Percentiles rank a stretch among this genome's conserved stretches.
These are phyloP conservation scores for Diaporthe nobilis DNA, from an alignment of 2,329 filamentous ascomycete genomes.

Conservation along the genomic window DNA sequence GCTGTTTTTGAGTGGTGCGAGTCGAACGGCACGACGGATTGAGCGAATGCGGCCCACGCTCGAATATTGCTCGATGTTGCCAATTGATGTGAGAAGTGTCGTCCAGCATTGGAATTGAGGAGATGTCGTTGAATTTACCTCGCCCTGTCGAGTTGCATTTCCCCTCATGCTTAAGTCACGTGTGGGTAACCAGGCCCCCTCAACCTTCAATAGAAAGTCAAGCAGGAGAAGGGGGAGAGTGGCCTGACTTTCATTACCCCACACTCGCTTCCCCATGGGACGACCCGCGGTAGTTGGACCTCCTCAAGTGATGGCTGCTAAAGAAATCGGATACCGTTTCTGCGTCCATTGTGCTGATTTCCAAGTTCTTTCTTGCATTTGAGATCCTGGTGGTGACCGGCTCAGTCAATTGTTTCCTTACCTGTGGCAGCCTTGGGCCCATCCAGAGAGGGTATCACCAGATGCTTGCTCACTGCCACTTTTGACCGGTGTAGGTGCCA, in stretches of 20 bases:
- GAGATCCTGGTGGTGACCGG: not conserved
- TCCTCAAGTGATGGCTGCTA: not conserved
- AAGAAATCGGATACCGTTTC: not conserved
- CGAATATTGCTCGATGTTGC: not conserved
- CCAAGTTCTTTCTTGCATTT: not conserved
- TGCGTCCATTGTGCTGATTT: not conserved
- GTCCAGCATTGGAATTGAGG: slow-evolving; percentile 3
- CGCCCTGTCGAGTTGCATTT: slow-evolving; percentile 13
- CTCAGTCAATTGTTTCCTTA: not conserved
- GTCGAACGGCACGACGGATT: slow-evolving; percentile 10
- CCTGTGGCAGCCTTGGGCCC: not conserved
- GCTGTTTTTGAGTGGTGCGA: slow-evolving; percentile 18
- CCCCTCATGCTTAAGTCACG: slow-evolving; percentile 39
- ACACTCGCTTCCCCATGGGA: slow-evolving; percentile 35
- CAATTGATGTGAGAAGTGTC: not conserved
- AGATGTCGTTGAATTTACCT: slow-evolving; percentile 41
- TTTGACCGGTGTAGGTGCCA: not conserved
- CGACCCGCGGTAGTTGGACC: not conserved
- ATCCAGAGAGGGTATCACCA: not conserved
- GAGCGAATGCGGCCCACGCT: slow-evolving; percentile 3
- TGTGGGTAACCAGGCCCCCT: slow-evolving; percentile 34
- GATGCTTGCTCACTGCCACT: not conserved
- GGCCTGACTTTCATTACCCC: slow-evolving; percentile 40
- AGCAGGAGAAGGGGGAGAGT: slow-evolving; percentile 16
- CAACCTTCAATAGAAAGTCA: not conserved